phyloP scores from a whole-genome alignment of 2,329 filamentous ascomycete genomes.

The Penicillium digitatum region DNA sequence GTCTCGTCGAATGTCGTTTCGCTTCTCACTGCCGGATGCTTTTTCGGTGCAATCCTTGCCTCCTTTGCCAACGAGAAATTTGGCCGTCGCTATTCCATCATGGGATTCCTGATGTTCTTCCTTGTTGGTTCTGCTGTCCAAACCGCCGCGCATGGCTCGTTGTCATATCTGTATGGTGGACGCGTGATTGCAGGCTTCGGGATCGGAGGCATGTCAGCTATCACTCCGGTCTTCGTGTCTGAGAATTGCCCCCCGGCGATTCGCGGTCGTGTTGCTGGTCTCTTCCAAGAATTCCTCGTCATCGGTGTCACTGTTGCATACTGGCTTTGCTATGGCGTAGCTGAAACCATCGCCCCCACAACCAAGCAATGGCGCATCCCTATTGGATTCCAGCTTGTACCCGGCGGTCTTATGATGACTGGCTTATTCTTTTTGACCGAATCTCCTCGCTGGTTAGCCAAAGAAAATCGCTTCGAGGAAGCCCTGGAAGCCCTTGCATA shows the following conservation, averaged over 20 bases:
- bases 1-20: background rate
- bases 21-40: background rate
- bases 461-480: constrained; percentile 63
- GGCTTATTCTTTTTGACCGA: constrained; percentile 65
- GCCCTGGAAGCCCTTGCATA: constrained; percentile 61
- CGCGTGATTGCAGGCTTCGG: background rate
- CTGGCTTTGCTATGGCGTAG: constrained; percentile 53
- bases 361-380: constrained; percentile 64
- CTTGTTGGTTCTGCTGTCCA: background rate
- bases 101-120: background rate
- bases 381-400: constrained; percentile 73
- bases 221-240: background rate
- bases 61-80: background rate
- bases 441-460: constrained; percentile 80
- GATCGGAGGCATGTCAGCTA: background rate
- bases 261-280: constrained; percentile 55
- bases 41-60: background rate
- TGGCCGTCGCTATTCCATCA: background rate
- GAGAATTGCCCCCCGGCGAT: constrained; percentile 46
- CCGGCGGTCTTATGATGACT: constrained; percentile 52
- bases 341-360: constrained; percentile 32
- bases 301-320: constrained; percentile 37
- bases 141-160: background rate
- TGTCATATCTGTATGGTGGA: background rate
- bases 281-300: constrained; percentile 56